Conservation (phyloP, 2,329 filamentous ascomycete species). For the Rachicladosporium sp. region DNA sequence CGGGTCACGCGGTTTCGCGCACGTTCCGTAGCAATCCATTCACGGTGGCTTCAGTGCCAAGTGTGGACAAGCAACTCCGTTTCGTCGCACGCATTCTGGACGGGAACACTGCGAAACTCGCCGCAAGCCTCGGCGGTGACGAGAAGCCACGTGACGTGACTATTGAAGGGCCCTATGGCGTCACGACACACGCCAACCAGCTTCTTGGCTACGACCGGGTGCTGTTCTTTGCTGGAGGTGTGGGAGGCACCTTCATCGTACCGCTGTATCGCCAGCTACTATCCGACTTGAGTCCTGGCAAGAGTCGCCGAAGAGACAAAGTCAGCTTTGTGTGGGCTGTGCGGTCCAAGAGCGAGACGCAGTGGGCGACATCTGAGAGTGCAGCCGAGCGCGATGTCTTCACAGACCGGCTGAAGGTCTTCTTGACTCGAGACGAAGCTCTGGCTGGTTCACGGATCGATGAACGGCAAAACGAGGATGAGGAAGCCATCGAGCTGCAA, state of each 20-base stretch:
- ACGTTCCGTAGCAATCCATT: slow-evolving; percentile 33
- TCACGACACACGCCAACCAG: slow-evolving; percentile 41
- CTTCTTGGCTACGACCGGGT: slow-evolving; percentile 50
- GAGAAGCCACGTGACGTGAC: slow-evolving; percentile 28
- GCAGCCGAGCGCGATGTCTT: slow-evolving; percentile 16
- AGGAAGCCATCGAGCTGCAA: slow-evolving; percentile 29
- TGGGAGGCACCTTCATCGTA: slow-evolving; percentile 68
- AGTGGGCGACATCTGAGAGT: slow-evolving; percentile 45
- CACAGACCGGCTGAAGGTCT: slow-evolving; percentile 28
- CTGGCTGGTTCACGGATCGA: slow-evolving; percentile 6
- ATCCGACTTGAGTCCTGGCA: slow-evolving; percentile 27
- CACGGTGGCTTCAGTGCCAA: slow-evolving; percentile 34
- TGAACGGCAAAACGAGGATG: slow-evolving; percentile 6
- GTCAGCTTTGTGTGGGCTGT: slow-evolving; percentile 62
- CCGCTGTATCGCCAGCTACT: slow-evolving; percentile 55
- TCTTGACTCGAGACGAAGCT: slow-evolving; percentile 26
- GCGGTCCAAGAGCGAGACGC: slow-evolving; percentile 48
- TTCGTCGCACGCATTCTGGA: slow-evolving; percentile 33
- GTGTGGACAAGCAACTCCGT: slow-evolving; percentile 29
- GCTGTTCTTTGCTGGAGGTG: slow-evolving; percentile 68
- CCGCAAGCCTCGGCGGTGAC: slow-evolving; percentile 22
- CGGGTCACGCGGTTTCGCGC: slow-evolving; percentile 12
- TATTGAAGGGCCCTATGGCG: slow-evolving; percentile 67
- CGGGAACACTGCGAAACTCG: slow-evolving; percentile 35
- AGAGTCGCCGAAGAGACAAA: slow-evolving; percentile 23